A percentile compares a stretch with the other conserved stretches of the same genome.
phyloP scores from a whole-genome alignment of 805 yeast species.

The Brettanomyces bruxellensis region DNA sequence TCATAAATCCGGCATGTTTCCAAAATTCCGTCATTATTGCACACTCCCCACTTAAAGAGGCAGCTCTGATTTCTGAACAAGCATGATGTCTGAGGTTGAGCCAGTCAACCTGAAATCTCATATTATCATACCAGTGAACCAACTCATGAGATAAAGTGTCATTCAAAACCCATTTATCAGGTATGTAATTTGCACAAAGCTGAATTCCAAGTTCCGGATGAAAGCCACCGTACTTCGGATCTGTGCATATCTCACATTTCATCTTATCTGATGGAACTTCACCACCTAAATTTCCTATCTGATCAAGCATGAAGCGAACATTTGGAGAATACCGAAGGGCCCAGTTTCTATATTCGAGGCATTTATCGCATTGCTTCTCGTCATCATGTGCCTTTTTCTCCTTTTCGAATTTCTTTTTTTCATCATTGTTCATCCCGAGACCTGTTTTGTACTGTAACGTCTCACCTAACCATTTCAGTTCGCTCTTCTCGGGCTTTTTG shows the following conservation, averaged over 20 bases:
- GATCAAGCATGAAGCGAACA: conserved; percentile 79
- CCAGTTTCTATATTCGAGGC: conserved; percentile 76
- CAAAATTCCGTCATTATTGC: conserved; percentile 78
- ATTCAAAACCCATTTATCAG: conserved; percentile 71
- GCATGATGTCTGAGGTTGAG: conserved; percentile 84
- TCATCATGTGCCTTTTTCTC: not conserved
- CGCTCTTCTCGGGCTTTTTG: too few relatives aligned
- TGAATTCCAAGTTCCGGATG: conserved; percentile 84
- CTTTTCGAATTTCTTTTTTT: not conserved
- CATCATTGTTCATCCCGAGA: too few relatives aligned
- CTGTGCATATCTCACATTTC: conserved; percentile 77
- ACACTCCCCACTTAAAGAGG: conserved; percentile 91
- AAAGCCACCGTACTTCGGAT: conserved; percentile 82
- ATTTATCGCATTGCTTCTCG: conserved; percentile 45
- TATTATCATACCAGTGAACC: conserved; percentile 86
- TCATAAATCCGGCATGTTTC: conserved; percentile 20
- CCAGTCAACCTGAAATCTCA: conserved; percentile 85
- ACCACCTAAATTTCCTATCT: conserved; percentile 54
- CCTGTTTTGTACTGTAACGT: too few relatives aligned
- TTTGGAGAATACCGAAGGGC: conserved; percentile 73
- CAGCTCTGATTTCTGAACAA: conserved; percentile 92
- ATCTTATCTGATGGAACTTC: conserved; percentile 47
- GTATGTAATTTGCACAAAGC: conserved; percentile 75
- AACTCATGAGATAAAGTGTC: conserved; percentile 90
- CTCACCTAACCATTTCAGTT: too few relatives aligned